These are phyloP conservation scores for Glonium stellatum DNA, from an alignment of 495 filamentous ascomycete species.

Conservation along the genomic window DNA sequence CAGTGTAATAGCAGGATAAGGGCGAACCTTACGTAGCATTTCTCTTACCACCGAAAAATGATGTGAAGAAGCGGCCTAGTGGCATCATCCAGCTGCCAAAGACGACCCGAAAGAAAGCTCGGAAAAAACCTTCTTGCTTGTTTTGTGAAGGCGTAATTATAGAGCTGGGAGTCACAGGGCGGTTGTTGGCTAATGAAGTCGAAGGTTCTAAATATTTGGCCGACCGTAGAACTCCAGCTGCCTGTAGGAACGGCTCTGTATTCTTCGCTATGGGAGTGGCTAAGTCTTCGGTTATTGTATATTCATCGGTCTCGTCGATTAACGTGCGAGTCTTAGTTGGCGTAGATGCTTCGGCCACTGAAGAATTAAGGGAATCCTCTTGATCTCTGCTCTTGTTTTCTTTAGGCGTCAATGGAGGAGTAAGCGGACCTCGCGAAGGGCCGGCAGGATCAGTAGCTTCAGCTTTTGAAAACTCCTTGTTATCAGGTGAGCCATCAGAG, in stretches of 20 bases:
- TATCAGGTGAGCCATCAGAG: not conserved
- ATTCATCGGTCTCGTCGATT: not conserved
- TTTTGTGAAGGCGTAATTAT: not conserved
- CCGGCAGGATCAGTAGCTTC: not conserved
- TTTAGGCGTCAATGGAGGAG: slow-evolving; percentile 1
- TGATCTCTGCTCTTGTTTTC: not conserved
- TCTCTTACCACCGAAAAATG: not conserved
- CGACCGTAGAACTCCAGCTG: too few relatives aligned
- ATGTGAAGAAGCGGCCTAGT: not conserved
- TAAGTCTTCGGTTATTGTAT: not conserved
- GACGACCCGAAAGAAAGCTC: not conserved
- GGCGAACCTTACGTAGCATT: slow-evolving; percentile 2
- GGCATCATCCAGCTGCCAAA: not conserved
- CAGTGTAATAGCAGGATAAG: not conserved
- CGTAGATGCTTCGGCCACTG: not conserved
- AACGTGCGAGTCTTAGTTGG: not conserved
- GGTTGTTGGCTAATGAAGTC: not conserved
- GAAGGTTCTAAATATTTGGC: too few relatives aligned
- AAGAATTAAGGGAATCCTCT: not conserved
- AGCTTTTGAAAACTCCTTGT: not conserved
- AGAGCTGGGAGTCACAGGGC: not conserved
- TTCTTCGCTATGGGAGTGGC: not conserved
- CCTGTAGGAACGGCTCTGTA: too few relatives aligned
- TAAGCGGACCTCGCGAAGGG: not conserved
- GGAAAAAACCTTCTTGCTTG: not conserved